Conservation (phyloP, 2,329 filamentous ascomycete genomes). For the Thyridium curvatum region DNA sequence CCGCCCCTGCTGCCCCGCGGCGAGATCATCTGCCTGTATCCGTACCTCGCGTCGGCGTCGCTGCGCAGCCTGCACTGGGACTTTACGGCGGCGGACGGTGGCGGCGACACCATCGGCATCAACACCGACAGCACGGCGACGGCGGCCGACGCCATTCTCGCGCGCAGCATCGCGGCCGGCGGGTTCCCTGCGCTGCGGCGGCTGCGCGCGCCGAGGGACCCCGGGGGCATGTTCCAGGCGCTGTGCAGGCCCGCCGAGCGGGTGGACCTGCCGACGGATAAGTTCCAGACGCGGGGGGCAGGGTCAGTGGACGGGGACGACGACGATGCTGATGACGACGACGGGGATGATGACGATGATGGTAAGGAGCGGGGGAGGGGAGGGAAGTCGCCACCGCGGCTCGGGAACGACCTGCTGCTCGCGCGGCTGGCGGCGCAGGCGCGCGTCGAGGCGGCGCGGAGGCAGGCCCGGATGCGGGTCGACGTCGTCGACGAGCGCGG, state of each 20-base stretch:
- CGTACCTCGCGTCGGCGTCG: conserved; percentile 52
- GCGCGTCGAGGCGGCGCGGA: conserved; percentile 53
- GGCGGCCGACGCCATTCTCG: conserved; percentile 55
- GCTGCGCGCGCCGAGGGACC: conserved; percentile 62
- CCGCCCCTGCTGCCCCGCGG: conserved; percentile 49
- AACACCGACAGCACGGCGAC: conserved; percentile 35
- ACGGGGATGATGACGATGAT: background rate
- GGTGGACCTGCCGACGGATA: conserved; percentile 44
- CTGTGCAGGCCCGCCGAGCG: conserved; percentile 59
- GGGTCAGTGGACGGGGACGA: too few relatives aligned
- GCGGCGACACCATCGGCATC: too few relatives aligned
- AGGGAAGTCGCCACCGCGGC: conserved; percentile 2
- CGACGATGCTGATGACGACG: background rate
- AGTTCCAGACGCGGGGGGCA: conserved; percentile 25
- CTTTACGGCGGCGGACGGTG: conserved; percentile 45
- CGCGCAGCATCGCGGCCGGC: conserved; percentile 51
- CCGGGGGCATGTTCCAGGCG: conserved; percentile 61
- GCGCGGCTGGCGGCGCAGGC: conserved; percentile 60
- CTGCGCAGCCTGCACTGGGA: conserved; percentile 58
- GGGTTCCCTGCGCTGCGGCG: conserved; percentile 57
- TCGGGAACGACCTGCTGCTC: conserved; percentile 36
- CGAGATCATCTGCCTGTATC: conserved; percentile 55
- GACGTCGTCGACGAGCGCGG: conserved; percentile 50
- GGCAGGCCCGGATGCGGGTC: conserved; percentile 49
- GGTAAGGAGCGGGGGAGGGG: background rate